Percentiles rank a stretch among this genome's conserved stretches.
These are phyloP conservation scores for Syzygium malaccense DNA, from an alignment of 441 rosid genomes.

Conservation along the genomic window DNA sequence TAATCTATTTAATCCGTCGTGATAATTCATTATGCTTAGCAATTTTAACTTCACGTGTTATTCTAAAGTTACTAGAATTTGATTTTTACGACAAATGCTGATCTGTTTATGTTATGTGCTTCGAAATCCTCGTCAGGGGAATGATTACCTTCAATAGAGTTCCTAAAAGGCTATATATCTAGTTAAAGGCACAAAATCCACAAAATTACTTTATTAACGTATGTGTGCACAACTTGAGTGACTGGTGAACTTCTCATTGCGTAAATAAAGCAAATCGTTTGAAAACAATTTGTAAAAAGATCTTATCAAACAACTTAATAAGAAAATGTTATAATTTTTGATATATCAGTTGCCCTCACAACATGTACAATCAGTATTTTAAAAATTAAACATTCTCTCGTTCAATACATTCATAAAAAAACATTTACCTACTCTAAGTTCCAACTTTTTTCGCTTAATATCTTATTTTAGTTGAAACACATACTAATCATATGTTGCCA, in stretches of 20 bases:
- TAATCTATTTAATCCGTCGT: not conserved
- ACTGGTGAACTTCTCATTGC: fast-evolving
- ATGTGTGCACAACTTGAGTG: not conserved
- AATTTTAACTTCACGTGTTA: not conserved
- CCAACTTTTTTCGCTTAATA: not conserved
- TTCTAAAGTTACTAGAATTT: not conserved
- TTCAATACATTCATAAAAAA: not conserved
- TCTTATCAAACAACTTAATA: not conserved
- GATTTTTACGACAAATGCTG: not conserved
- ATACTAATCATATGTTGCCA: not conserved
- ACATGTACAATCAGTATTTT: not conserved
- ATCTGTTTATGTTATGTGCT: not conserved
- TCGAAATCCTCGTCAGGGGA: not conserved
- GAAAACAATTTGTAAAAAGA: not conserved
- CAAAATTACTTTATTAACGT: not conserved
- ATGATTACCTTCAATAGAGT: not conserved
- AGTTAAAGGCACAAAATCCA: not conserved
- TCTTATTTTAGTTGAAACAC: not conserved
- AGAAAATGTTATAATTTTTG: not conserved
- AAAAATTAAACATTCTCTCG: not conserved
- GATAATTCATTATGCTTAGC: not conserved
- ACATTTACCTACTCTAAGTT: not conserved
- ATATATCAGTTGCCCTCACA: not conserved
- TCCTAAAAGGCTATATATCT: not conserved
- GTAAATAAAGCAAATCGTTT: not conserved